Evolutionary conservation across 352 stramenopile species (phyloP), one percentile per base, ranked within the genome.

Genomic region (Globisporangium mamillatum): DNA sequence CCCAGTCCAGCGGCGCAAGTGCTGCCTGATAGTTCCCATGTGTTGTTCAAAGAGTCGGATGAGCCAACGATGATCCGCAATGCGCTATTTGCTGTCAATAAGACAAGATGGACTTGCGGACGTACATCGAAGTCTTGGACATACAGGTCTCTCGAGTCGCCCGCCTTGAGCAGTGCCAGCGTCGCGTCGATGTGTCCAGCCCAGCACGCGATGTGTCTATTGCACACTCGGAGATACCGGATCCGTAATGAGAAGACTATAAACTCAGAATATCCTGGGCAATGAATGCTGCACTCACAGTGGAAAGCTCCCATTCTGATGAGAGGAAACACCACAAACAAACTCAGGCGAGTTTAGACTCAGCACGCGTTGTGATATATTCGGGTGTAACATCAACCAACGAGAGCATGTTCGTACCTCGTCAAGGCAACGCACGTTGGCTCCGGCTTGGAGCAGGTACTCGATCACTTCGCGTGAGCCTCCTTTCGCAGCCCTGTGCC

Each of bases 401-500:
- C 27, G 27, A 32, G 27, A 3, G 27, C 27, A 32, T 32, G 27
- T 27, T 27, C 25, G 2, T 32, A 86, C 78, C 67, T 91, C 81
- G 29, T 92, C 85, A 4, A 90, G 66, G 25, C 59, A 77, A 38
- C 78, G 75, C 6, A 80, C 77, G 53, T 72, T 85, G 10, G 82
- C 85, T n/a, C 82, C 81, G 27, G 72, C 70, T 27, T 61, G 41
- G 3, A 93, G 58, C 1, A 93, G 67, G 46, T 87, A 91, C 53
- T 86, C 78, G 10, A 93, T 70, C 6, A 91, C 80, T 0, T 66
- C 63, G 2, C 66, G 63, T 4, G 68, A 72, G 2, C 83, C 83
- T 34, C 83, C 85, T 72, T 93, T 93, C 1, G 85, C 83, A 56
- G 83, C 85, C 85, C 85, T 93, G 50, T 91, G 50, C 10, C 27